phyloP scores from a whole-genome alignment of 257 asterid genomes.

The Euphrasia confusa region DNA sequence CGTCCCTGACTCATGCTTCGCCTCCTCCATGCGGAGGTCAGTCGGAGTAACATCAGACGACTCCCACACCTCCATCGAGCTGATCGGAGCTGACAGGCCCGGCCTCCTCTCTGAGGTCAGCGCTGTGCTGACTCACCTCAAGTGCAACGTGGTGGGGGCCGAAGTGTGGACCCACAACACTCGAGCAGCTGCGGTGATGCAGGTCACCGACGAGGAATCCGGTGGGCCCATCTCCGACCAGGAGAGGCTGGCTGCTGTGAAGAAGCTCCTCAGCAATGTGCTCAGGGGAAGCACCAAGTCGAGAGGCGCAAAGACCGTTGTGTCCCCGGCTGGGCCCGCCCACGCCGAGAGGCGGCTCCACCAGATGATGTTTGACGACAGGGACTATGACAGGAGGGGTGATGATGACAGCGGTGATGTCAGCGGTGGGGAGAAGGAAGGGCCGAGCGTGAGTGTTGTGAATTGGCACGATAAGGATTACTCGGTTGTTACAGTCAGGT shows the following conservation, averaged over 20 bases:
- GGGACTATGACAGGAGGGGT: slow-evolving; percentile 63
- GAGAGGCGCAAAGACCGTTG: slow-evolving; percentile 73
- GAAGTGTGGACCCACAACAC: slow-evolving; percentile 99
- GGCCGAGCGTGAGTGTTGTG: slow-evolving; percentile 73
- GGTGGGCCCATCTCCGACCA: slow-evolving; percentile 62
- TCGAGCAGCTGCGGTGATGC: slow-evolving; percentile 94
- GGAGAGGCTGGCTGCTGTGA: slow-evolving; percentile 54
- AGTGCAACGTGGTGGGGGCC: slow-evolving; percentile 85
- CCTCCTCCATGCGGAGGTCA: slow-evolving; percentile 86
- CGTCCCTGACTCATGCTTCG: slow-evolving; percentile 95
- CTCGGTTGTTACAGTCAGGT: slow-evolving; percentile 73
- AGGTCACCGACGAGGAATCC: slow-evolving; percentile 66
- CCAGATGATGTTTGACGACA: slow-evolving; percentile 91
- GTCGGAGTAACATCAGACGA: slow-evolving; percentile 60
- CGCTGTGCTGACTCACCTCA: slow-evolving; percentile 84
- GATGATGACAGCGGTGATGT: slow-evolving; percentile 39
- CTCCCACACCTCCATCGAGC: slow-evolving; percentile 88
- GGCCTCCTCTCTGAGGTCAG: slow-evolving; percentile 98
- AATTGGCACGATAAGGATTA: slow-evolving; percentile 92
- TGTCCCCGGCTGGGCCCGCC: slow-evolving; percentile 51
- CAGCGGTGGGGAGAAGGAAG: slow-evolving; percentile 49
- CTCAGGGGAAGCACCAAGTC: slow-evolving; percentile 72
- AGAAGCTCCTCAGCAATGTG: slow-evolving; percentile 67
- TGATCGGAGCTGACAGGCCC: slow-evolving; percentile 87
- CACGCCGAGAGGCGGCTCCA: slow-evolving; percentile 89